Evolutionary conservation across 73 alveolate species (phyloP).

Genomic region (Diophrys appendiculata): DNA sequence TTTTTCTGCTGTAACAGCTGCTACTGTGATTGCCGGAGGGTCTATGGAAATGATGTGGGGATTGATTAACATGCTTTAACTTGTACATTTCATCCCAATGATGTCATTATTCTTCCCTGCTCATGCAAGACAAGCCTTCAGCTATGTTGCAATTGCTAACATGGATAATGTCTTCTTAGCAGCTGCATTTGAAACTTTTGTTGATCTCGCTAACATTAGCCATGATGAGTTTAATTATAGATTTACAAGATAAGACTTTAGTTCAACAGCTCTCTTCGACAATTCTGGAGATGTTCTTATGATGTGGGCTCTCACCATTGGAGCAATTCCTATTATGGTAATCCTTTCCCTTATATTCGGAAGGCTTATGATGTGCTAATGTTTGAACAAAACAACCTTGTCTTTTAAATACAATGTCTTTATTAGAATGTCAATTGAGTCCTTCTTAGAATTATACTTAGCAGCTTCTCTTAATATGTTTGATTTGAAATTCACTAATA

Average conservation of each 20-base stretch:
- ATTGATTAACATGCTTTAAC: neutral
- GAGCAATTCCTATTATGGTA: neutral
- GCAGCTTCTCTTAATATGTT: neutral
- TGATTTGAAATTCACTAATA: neutral
- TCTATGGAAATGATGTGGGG: conserved; percentile 22
- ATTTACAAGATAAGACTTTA: neutral
- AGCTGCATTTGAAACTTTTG: neutral
- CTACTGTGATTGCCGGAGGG: neutral
- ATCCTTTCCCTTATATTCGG: neutral
- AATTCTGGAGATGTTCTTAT: neutral
- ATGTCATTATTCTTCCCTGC: conserved; percentile 2
- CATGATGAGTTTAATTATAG: neutral
- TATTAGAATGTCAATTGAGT: neutral
- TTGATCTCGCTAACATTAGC: neutral
- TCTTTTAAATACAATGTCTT: too few species aligned
- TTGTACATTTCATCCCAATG: conserved; percentile 1
- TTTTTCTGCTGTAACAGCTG: neutral
- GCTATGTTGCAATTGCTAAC: conserved; percentile 1
- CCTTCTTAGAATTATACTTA: neutral
- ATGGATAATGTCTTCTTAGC: neutral
- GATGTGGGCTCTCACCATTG: neutral
- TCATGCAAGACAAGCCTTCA: neutral
- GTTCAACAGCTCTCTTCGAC: neutral
- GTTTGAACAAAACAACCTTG: neutral
- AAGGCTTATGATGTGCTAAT: neutral